Percentiles rank a stretch among this genome's conserved stretches.
phyloP scores from a whole-genome alignment of 78 protist genomes.

The Chrysochromulina tobinii region DNA sequence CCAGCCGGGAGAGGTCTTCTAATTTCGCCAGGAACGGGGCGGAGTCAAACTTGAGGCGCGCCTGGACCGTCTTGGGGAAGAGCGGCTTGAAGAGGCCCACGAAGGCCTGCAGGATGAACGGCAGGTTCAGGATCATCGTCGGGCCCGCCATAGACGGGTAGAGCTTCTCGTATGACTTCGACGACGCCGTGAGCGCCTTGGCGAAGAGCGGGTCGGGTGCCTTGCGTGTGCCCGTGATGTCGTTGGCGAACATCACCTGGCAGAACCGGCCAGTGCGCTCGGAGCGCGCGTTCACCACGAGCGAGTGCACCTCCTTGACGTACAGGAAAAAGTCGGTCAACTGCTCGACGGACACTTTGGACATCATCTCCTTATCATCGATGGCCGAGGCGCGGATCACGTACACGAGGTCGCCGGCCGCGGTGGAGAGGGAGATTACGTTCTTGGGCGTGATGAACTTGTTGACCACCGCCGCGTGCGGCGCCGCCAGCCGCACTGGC shows the following conservation, averaged over 20 bases:
- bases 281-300: neutral
- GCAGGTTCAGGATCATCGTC: neutral
- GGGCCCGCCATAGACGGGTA: neutral
- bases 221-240: neutral
- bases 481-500: neutral
- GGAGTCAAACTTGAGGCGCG: neutral
- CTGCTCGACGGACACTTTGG: neutral
- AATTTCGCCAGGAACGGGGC: too few relatives aligned
- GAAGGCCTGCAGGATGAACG: neutral
- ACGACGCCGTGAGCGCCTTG: neutral
- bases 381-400: neutral
- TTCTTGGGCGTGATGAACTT: neutral
- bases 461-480: neutral
- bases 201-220: neutral
- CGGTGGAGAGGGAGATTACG: neutral
- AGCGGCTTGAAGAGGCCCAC: conserved; percentile 1
- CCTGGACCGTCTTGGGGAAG: neutral
- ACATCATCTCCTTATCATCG: neutral
- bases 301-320: conserved; percentile 2
- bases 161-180: neutral
- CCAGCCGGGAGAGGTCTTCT: too few relatives aligned
- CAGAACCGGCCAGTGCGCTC: neutral
- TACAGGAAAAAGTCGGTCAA: neutral
- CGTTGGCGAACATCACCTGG: neutral
- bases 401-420: neutral